Evolutionary conservation across 768 basidiomycete genomes (phyloP), one percentile per base, ranked within the genome.

Genomic region (Rhodotorula sphaerocarpa): DNA sequence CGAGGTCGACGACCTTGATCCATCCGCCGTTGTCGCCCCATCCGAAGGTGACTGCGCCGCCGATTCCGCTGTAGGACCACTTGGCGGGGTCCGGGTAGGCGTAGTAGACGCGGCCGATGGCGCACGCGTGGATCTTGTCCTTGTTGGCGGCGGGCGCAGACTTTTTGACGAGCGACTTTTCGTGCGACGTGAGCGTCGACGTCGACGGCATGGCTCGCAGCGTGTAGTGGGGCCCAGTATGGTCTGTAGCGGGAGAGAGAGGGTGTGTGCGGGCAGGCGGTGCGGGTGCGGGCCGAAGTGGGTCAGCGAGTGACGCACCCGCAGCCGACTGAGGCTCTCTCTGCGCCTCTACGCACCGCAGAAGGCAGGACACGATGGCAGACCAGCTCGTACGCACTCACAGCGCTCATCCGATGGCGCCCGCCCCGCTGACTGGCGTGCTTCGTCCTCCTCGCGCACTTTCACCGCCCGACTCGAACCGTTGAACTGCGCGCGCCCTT

Each of bases 51-150:
- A 96, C 76, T 28, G 84, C 90, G 15, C 93, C 93, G 74, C 93
- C 85, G 18, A 91, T 77, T 0, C 93, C 92, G 0, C 86, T 78
- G 73, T 92, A 97, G 0, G 82, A 80, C 93, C 93, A 96, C 67
- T 83, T 82, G 64, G 77, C 74, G 3, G 82, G 86, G 62, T 84
- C 77, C 31, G 87, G 91, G 73, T 86, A 79, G 2, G 91, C 90
- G 76, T 88, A 89, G 78, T 96, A 99, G 57, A 99, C 81, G 46
- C 93, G 82, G 16, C 84, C 88, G 42, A 89, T 80, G 1, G 86
- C 83, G n/a, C 90, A 91, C 18, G 56, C 27, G 43, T 65, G 46
- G 45, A 66, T 67, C 65, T 93, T 93, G 78, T 84, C 82, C 27
- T 70, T 76, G 5, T 81, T 75, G 0, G 75, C 71, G 6, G 83